Percentiles rank a stretch among this genome's conserved stretches.
Evolutionary conservation across 2,329 filamentous ascomycete genomes (phyloP).

Genomic region (Chaetomium globosum): DNA sequence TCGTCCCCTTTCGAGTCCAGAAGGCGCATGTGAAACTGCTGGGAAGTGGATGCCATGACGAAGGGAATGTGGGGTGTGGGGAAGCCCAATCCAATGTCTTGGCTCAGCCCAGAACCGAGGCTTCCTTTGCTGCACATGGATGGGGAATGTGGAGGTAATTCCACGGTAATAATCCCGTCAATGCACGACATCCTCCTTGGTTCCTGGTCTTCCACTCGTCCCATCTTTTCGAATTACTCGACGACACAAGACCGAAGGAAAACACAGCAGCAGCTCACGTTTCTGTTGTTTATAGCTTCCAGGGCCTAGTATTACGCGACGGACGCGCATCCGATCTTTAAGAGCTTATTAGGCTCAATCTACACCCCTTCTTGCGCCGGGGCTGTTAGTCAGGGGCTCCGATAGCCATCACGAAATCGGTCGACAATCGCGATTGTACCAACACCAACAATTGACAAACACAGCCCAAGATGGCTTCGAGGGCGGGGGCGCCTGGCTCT

Average conservation of each 20-base stretch:
- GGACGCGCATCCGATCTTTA: not conserved
- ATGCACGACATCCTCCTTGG: constrained; percentile 8
- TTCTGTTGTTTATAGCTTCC: not conserved
- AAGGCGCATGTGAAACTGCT: not conserved
- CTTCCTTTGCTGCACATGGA: constrained; percentile 5
- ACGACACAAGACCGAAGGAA: not conserved
- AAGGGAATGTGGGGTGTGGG: constrained; percentile 20
- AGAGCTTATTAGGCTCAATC: not conserved
- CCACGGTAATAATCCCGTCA: not conserved
- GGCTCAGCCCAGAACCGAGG: constrained; percentile 24
- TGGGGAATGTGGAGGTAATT: constrained; percentile 9
- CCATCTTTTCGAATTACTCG: not conserved
- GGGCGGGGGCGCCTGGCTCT: constrained; percentile 20
- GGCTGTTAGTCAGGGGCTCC: not conserved
- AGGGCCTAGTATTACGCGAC: not conserved
- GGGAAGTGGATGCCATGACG: not conserved
- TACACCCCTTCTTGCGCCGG: not conserved
- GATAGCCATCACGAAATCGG: not conserved
- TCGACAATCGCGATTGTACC: not conserved
- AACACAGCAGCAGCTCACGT: not conserved
- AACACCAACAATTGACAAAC: not conserved
- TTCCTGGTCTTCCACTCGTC: not conserved
- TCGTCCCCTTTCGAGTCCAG: too few species aligned
- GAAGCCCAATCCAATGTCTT: constrained; percentile 13
- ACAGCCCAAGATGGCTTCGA: constrained; percentile 26